phyloP scores from a whole-genome alignment of 257 asterid genomes.

The Eucommia ulmoides region DNA sequence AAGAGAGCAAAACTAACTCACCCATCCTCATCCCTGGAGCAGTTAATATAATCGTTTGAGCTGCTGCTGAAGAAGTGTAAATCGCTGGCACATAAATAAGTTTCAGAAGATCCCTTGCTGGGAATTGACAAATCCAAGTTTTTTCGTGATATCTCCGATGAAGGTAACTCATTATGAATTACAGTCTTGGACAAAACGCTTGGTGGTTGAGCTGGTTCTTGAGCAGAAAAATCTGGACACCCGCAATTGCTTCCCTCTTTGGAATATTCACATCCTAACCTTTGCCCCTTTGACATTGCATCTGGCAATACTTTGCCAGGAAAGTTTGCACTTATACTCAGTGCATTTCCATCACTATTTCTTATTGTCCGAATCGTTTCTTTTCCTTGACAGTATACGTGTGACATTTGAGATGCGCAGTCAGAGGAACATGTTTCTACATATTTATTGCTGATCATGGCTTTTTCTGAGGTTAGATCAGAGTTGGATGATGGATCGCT shows the following conservation, averaged over 20 bases:
- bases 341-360: conserved; percentile 49
- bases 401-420: conserved; percentile 38
- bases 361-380: conserved; percentile 39
- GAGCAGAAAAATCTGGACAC: conserved; percentile 15
- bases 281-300: conserved; percentile 7
- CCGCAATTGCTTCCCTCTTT: conserved; percentile 13
- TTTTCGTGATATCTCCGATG: conserved; percentile 8
- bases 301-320: conserved; percentile 16
- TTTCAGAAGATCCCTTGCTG: conserved; percentile 11
- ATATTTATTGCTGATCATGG: conserved; percentile 28
- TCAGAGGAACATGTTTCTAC: conserved; percentile 50
- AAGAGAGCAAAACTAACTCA: conserved; percentile 7
- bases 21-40: conserved; percentile 13
- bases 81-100: conserved; percentile 16
- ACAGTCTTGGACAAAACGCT: conserved; percentile 27
- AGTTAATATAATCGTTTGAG: conserved; percentile 8
- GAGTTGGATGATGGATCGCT: conserved; percentile 37
- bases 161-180: conserved; percentile 11
- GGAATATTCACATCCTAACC: conserved; percentile 13
- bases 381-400: conserved; percentile 37
- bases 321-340: conserved; percentile 25
- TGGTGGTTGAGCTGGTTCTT: conserved; percentile 18
- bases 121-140: conserved; percentile 15
- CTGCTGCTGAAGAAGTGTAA: conserved; percentile 16
- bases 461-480: conserved; percentile 21